Evolutionary conservation across 345 rosid species (phyloP), one percentile per base, ranked within the genome.

Genomic region (Camelina laxa): DNA sequence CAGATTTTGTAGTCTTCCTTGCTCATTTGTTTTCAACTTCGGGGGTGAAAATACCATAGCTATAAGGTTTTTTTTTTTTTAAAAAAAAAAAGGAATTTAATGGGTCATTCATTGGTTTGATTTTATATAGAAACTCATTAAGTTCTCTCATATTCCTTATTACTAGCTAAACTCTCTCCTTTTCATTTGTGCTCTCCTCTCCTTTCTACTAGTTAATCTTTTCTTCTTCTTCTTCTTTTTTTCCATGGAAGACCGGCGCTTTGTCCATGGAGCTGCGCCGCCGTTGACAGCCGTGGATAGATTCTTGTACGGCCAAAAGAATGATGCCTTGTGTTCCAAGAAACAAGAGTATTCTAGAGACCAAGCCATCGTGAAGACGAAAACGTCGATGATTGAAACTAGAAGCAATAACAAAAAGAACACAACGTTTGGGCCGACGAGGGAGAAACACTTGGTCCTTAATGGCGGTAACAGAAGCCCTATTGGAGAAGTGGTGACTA

Each of bases 261-360:
- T 73, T 2, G 6, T n/a, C 13, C 77, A 70, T 47, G 82, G 78
- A 19, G 80, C 90, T 41, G 71, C 76, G 44, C 86, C 88, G 4
- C 97, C 93, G 24, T 73, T 91, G 73, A 87, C 97, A 14, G 95
- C 98, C 62, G 85, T 85, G 15, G 97, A 91, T 19, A 86, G 92
- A 75, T 94, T 91, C 73, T 70, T 91, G 60, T 81, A 82, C 81
- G 85, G 92, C 27, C 83, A 86, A 73, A 83, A 75, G 53, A 66
- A 8, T 4, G 74, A 78, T 66, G 24, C 21, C 79, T 22, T 77
- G 33, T 42, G 19, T 16, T 12, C 81, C 31, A 54, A 69, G 67
- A 75, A 79, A 24, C 82, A 76, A 75, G 61, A 74, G 12, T 57
- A 44, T 50, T 55, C 65, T 31, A 60, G 50, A 67, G 69, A 78